A percentile compares a stretch with the other conserved stretches of the same genome.
These are phyloP conservation scores for Chytriomyces sp. DNA, from an alignment of 192 early-diverging fungal genomes.

Conservation along the genomic window DNA sequence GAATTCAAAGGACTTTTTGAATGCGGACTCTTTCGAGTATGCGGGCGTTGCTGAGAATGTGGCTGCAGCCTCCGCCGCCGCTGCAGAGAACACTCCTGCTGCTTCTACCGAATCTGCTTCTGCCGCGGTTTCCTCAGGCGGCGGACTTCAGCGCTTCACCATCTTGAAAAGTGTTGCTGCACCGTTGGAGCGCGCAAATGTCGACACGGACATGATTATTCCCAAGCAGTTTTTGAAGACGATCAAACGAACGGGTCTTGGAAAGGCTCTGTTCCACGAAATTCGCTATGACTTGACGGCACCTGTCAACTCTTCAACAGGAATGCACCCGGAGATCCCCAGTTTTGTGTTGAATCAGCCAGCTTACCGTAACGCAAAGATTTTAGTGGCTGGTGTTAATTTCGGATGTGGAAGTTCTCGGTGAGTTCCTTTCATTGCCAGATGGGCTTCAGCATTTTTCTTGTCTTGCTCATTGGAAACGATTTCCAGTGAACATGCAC, in stretches of 20 bases:
- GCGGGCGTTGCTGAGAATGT: slow-evolving; percentile 33
- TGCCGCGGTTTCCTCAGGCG: slow-evolving; percentile 20
- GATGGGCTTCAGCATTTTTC: not conserved
- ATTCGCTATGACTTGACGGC: slow-evolving; percentile 56
- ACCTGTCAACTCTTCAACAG: slow-evolving; percentile 45
- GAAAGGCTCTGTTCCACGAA: slow-evolving; percentile 63
- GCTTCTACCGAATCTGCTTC: slow-evolving; percentile 13
- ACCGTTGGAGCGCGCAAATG: slow-evolving; percentile 65
- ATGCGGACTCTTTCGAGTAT: slow-evolving; percentile 45
- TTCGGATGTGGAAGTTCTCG: slow-evolving; percentile 73
- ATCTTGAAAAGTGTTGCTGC: slow-evolving; percentile 62
- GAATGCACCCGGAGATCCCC: slow-evolving; percentile 43
- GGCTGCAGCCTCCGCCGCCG: slow-evolving; percentile 8
- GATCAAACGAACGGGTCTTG: slow-evolving; percentile 73
- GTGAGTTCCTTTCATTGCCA: not conserved
- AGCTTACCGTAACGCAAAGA: slow-evolving; percentile 54
- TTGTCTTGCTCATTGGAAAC: not conserved
- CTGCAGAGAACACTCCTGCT: not conserved
- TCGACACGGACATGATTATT: slow-evolving; percentile 78
- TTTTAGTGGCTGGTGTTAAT: slow-evolving; percentile 67
- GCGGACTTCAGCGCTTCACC: slow-evolving; percentile 67
- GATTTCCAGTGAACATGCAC: slow-evolving; percentile 63
- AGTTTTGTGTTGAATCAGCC: slow-evolving; percentile 69
- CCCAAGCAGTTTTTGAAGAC: slow-evolving; percentile 81
- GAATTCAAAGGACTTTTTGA: slow-evolving; percentile 47